A percentile compares a stretch with the other conserved stretches of the same genome.
Conservation (phyloP, 2,329 filamentous ascomycete species). For the Clonostachys solani region DNA sequence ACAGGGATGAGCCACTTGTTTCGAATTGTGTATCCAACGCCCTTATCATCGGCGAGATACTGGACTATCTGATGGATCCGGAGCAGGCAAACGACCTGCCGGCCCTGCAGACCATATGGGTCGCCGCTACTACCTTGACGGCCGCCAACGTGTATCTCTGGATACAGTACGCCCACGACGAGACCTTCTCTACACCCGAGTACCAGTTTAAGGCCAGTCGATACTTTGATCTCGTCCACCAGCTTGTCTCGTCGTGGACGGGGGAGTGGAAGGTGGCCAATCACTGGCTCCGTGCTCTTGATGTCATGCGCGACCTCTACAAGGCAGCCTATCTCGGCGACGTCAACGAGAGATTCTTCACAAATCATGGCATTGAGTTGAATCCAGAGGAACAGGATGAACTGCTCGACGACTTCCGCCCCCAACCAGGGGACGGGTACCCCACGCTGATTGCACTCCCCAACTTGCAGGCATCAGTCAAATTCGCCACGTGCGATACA, state of each 20-base stretch:
- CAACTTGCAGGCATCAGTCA: constrained; percentile 1
- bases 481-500: constrained; percentile 2
- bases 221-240: constrained; percentile 4
- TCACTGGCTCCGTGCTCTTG: constrained; percentile 10
- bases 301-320: constrained; percentile 14
- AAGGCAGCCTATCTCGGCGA: constrained; percentile 12
- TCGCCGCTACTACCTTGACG: constrained; percentile 8
- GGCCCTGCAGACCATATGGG: constrained; percentile 10
- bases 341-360: constrained; percentile 3
- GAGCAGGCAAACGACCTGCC: background rate
- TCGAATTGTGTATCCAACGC: constrained; percentile 11
- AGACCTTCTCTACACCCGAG: background rate
- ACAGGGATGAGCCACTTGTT: constrained; percentile 8
- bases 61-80: constrained; percentile 4
- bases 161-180: constrained; percentile 10
- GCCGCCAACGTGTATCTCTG: constrained; percentile 11
- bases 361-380: background rate
- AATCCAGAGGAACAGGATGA: background rate
- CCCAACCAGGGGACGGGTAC: constrained; percentile 1
- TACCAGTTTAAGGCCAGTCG: constrained; percentile 1
- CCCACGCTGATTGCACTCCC: constrained; percentile 1
- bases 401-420: constrained; percentile 1
- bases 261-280: constrained; percentile 7
- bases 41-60: constrained; percentile 9
- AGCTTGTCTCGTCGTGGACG: constrained; percentile 7